Conservation (phyloP, 2,329 filamentous ascomycete species). For the Colletotrichum sp. region DNA sequence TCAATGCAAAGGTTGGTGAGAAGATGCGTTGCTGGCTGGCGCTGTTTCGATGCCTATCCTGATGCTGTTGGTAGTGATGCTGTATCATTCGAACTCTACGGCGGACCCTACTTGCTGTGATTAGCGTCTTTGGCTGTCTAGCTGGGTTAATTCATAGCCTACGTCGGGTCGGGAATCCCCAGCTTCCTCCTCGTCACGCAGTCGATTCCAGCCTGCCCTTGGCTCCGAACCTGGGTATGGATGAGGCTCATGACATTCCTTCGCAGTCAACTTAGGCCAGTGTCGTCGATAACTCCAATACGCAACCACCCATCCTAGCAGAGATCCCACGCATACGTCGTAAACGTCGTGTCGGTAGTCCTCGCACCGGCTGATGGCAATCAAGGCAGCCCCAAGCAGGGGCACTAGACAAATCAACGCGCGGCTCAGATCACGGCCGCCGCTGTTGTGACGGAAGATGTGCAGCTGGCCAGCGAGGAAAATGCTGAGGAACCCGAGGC, state of each 20-base stretch:
- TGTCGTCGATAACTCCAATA: conserved; percentile 72
- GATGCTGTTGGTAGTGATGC: not conserved
- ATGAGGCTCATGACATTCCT: conserved; percentile 63
- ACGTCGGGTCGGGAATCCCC: conserved; percentile 36
- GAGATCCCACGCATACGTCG: conserved; percentile 67
- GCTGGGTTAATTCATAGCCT: conserved; percentile 40
- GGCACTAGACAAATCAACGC: conserved; percentile 64
- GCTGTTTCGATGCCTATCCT: not conserved
- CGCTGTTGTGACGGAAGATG: conserved; percentile 54
- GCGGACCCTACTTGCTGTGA: conserved; percentile 9
- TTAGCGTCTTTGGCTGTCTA: conserved; percentile 22
- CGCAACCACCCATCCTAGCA: conserved; percentile 64
- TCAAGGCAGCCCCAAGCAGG: conserved; percentile 67
- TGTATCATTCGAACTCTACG: conserved; percentile 1
- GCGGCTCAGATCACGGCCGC: conserved; percentile 57
- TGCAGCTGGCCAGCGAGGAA: conserved; percentile 73
- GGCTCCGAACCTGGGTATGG: conserved; percentile 47
- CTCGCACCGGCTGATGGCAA: conserved; percentile 72
- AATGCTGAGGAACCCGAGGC: conserved; percentile 75
- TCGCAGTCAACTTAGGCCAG: conserved; percentile 61
- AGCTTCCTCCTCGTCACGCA: conserved; percentile 61
- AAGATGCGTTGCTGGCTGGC: not conserved
- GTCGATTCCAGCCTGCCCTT: conserved; percentile 42
- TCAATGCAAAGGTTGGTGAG: not conserved
- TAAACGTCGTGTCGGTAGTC: conserved; percentile 77